phyloP scores from a whole-genome alignment of 345 rosid species.

The Capsella bursapastoris region DNA sequence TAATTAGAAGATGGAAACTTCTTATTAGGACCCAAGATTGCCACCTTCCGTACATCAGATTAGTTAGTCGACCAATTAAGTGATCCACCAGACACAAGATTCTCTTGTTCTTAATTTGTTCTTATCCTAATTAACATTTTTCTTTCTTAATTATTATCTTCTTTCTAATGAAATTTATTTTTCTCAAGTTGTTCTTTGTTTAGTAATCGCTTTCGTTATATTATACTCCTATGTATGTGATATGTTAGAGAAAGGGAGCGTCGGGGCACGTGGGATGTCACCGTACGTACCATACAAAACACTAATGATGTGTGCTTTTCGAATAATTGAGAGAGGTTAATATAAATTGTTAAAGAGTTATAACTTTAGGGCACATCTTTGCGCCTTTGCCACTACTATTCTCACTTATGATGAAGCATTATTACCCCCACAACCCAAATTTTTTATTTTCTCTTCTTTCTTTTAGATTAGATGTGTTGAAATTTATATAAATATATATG shows the following conservation, averaged over 20 bases:
- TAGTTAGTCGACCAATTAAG: constrained; percentile 33
- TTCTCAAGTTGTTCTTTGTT: constrained; percentile 18
- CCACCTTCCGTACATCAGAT: constrained; percentile 33
- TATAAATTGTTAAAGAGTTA: constrained; percentile 33
- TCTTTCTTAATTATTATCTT: not conserved
- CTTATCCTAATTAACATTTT: constrained; percentile 33
- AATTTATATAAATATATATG: not conserved
- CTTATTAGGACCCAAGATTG: constrained; percentile 31
- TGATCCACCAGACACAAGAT: constrained; percentile 44
- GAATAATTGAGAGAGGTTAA: constrained; percentile 38
- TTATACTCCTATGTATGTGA: constrained; percentile 1
- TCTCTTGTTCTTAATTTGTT: constrained; percentile 23
- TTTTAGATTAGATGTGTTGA: constrained; percentile 4
- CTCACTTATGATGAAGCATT: constrained; percentile 35
- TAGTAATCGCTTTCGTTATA: constrained; percentile 23
- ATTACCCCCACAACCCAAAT: constrained; percentile 34
- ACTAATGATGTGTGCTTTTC: constrained; percentile 31
- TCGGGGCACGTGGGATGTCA: constrained; percentile 45
- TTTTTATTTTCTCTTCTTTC: not conserved
- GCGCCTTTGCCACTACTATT: constrained; percentile 36
- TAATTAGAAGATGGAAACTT: constrained; percentile 35
- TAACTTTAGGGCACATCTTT: constrained; percentile 43
- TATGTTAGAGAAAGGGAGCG: constrained; percentile 31
- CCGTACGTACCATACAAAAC: constrained; percentile 43
- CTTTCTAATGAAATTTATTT: not conserved